Evolutionary conservation across 768 basidiomycete genomes (phyloP), one percentile per base, ranked within the genome.

Genomic region (Lyophyllum shimeji): DNA sequence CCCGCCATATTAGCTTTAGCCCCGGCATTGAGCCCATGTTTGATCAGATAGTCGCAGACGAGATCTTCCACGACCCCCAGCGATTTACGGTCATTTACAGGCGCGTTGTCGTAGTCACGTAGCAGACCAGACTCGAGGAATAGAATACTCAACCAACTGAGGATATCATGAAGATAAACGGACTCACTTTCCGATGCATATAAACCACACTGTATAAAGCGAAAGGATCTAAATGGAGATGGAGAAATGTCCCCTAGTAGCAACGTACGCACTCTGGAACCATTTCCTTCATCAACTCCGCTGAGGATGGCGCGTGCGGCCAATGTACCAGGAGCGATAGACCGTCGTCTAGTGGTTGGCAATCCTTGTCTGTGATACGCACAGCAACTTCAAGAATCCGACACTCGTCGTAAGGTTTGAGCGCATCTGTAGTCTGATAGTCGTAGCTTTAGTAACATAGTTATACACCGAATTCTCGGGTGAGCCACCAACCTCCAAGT

Each of bases 1-100:
- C 51, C 51, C 8, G 56, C 56, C 56, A 57, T 57, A 20, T 52
- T 21, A 23, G 51, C 56, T n/a, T n/a, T n/a, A n/a, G n/a, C n/a
- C n/a, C n/a, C n/a, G n/a, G n/a, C n/a, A n/a, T n/a, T n/a, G 29
- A 29, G 9, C 29, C 9, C 29, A 29, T 5, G 29, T 29, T 29
- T 29, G 39, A 12, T 43, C 8, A 52, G 15, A 40, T 57, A 57
- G 17, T 47, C 21, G 9, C 46, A 44, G 27, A 53, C 46, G 18
- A 46, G 51, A n/a, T 23, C 2, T 44, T 57, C 56, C 6, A 57
- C 56, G 1, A 44, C 20, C 18, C 20, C 24, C 7, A 57, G n/a
- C n/a, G n/a, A 39, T 17, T 33, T 12, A 13, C 24, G 2, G n/a
- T n/a, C n/a, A n/a, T n/a, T n/a, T n/a, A n/a, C n/a, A n/a, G n/a